These are phyloP conservation scores for Pascua sp. DNA, from an alignment of 1,284 basidiomycete genomes.

Conservation along the genomic window DNA sequence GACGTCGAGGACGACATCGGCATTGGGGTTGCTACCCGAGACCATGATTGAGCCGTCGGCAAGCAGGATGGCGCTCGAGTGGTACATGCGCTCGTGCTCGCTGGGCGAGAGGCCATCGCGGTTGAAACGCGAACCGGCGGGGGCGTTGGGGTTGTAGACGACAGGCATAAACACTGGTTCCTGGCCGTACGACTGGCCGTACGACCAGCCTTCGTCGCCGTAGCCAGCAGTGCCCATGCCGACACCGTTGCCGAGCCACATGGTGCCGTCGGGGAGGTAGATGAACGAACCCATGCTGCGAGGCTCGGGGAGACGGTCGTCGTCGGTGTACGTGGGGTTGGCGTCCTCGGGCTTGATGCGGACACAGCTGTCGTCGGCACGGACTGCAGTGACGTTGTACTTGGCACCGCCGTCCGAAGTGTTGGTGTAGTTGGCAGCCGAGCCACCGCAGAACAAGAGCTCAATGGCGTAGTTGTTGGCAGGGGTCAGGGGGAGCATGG, in stretches of 20 bases:
- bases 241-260: conserved; percentile 65
- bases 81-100: conserved; percentile 74
- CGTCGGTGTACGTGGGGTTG: conserved; percentile 59
- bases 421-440: conserved; percentile 51
- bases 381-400: conserved; percentile 45
- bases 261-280: conserved; percentile 47
- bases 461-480: conserved; percentile 83
- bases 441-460: conserved; percentile 83
- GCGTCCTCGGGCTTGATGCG: conserved; percentile 73
- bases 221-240: conserved; percentile 60
- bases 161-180: conserved; percentile 44
- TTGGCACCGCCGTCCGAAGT: conserved; percentile 42
- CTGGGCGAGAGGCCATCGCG: conserved; percentile 65
- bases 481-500: conserved; percentile 86
- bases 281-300: conserved; percentile 75
- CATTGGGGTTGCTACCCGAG: conserved; percentile 73
- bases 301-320: conserved; percentile 66
- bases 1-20: conserved; percentile 57
- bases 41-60: conserved; percentile 81
- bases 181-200: conserved; percentile 46
- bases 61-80: conserved; percentile 80
- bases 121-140: conserved; percentile 63
- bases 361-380: conserved; percentile 49
- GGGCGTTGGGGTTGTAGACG: conserved; percentile 65
- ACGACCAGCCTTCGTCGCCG: conserved; percentile 45